A percentile compares a stretch with the other conserved stretches of the same genome.
Evolutionary conservation across 495 filamentous ascomycete genomes (phyloP).

Genomic region (Terfezia boudieri): DNA sequence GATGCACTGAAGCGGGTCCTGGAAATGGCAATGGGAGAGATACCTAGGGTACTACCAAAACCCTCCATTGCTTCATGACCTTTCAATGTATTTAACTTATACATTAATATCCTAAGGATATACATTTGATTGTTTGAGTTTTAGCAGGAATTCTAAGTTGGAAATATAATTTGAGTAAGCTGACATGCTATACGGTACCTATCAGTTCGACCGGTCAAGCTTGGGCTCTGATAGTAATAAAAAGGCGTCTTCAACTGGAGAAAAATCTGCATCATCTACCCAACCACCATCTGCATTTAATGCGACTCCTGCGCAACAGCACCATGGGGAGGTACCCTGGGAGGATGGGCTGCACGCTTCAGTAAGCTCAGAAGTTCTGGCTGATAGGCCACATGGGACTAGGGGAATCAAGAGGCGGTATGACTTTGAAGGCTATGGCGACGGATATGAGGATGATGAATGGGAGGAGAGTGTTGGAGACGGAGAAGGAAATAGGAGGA

Average conservation of each 20-base stretch:
- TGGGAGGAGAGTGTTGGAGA: constrained; percentile 19
- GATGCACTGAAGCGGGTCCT: constrained; percentile 14
- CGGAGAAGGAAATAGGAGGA: constrained; percentile 14
- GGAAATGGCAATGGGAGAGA: constrained; percentile 13
- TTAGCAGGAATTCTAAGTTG: constrained; percentile 3
- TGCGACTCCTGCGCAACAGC: constrained; percentile 10
- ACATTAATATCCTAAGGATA: not conserved
- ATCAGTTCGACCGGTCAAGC: constrained; percentile 20
- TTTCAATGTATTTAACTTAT: not conserved
- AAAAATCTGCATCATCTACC: not conserved
- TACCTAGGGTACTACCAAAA: constrained; percentile 14
- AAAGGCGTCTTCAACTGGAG: constrained; percentile 13
- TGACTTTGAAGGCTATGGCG: constrained; percentile 46
- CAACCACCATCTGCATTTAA: constrained; percentile 9
- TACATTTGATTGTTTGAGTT: constrained; percentile 1
- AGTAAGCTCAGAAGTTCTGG: constrained; percentile 9
- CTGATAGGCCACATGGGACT: constrained; percentile 25
- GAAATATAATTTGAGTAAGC: too few species aligned
- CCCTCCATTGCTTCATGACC: constrained; percentile 1
- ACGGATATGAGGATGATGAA: constrained; percentile 34
- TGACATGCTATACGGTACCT: too few species aligned
- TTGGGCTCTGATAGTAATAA: constrained; percentile 35
- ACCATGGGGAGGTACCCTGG: constrained; percentile 17
- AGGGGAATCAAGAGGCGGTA: constrained; percentile 35
- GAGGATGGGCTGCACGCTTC: constrained; percentile 19